phyloP scores from a whole-genome alignment of 106 monocot species.

The Dendrobium nobile region DNA sequence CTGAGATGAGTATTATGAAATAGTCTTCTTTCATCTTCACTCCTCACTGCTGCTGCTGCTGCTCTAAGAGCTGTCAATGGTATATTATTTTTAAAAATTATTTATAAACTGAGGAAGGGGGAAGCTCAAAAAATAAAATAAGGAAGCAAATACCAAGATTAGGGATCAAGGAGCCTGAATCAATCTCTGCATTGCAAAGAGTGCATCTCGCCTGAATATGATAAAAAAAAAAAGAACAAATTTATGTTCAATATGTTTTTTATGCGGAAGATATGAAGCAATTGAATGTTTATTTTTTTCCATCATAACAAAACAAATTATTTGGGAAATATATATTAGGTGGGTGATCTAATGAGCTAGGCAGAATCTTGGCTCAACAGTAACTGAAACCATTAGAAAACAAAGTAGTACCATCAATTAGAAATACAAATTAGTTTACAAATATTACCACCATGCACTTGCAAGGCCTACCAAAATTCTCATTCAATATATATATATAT shows the following conservation, averaged over 20 bases:
- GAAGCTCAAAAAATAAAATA: neutral
- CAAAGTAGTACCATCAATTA: neutral
- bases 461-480: no score
- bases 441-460: no score
- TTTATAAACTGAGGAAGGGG: neutral
- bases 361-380: neutral
- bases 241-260: neutral
- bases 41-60: constrained; percentile 63
- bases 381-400: neutral
- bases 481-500: no score
- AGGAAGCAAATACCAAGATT: constrained; percentile 50
- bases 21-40: constrained; percentile 68
- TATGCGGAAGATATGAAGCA: neutral
- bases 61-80: constrained; percentile 65
- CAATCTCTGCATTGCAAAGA: constrained; percentile 69
- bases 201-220: constrained; percentile 58
- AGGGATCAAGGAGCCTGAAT: constrained; percentile 50
- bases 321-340: neutral
- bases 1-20: constrained; percentile 64
- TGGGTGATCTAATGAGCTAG: neutral
- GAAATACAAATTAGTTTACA: no score
- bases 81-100: neutral
- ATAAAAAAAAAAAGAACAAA: constrained; percentile 8
- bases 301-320: neutral
- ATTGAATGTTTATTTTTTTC: no score